These are phyloP conservation scores for Pinus tabuliformis DNA, from an alignment of 75 land plant species.

Conservation along the genomic window DNA sequence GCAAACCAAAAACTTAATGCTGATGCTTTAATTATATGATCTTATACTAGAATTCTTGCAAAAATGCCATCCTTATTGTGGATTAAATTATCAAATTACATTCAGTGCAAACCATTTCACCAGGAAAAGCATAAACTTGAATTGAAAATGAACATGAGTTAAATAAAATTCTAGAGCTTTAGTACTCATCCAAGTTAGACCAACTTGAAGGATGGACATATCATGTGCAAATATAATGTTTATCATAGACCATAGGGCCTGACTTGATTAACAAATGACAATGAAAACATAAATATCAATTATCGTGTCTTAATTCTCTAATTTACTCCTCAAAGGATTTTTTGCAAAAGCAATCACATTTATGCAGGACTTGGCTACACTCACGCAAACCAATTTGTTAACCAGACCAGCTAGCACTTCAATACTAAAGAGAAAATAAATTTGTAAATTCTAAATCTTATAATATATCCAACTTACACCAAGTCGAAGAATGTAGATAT, in stretches of 20 bases:
- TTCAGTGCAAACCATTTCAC: too few species aligned
- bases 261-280: neutral
- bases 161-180: too few species aligned
- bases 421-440: neutral
- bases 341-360: neutral
- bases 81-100: too few species aligned
- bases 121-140: too few species aligned
- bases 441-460: neutral
- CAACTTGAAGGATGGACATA: too few species aligned
- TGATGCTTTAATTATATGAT: too few species aligned
- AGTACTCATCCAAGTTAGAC: too few species aligned
- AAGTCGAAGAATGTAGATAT: constrained; percentile 90
- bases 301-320: neutral
- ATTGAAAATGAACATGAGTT: too few species aligned
- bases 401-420: neutral
- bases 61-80: too few species aligned
- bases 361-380: neutral
- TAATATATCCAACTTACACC: constrained; percentile 52
- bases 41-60: too few species aligned
- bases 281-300: neutral
- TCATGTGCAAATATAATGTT: too few species aligned
- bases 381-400: neutral
- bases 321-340: neutral
- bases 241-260: neutral
- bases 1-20: too few species aligned